A percentile compares a stretch with the other conserved stretches of the same genome.
These are phyloP conservation scores for Myxozyma kluyveri DNA, from an alignment of 805 yeast species.

Conservation along the genomic window DNA sequence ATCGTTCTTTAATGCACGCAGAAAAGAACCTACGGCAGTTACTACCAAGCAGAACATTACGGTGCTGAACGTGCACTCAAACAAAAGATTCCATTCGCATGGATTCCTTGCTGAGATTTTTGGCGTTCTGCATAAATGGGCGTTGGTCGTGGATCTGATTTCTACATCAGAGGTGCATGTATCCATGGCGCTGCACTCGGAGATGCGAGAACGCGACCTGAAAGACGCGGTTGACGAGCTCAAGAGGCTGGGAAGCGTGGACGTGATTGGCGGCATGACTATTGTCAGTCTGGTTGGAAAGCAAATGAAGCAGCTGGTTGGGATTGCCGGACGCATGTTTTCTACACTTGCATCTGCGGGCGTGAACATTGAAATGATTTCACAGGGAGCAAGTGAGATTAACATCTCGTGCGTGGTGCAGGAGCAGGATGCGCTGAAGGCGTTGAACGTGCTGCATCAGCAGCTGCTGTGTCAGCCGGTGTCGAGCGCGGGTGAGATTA, in stretches of 20 bases:
- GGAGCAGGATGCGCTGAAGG: constrained; percentile 76
- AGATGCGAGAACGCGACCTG: constrained; percentile 50
- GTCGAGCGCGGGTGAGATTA: constrained; percentile 10
- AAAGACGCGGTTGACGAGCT: constrained; percentile 74
- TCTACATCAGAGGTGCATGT: constrained; percentile 98
- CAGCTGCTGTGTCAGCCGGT: constrained; percentile 47
- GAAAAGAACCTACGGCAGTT: constrained; percentile 77
- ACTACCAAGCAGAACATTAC: constrained; percentile 91
- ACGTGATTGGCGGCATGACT: constrained; percentile 80
- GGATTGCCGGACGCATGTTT: constrained; percentile 97
- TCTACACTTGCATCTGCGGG: constrained; percentile 86
- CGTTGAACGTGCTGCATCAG: constrained; percentile 80
- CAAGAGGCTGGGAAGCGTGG: constrained; percentile 80
- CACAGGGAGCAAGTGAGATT: constrained; percentile 97
- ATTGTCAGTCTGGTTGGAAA: constrained; percentile 94
- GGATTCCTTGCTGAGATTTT: constrained; percentile 93
- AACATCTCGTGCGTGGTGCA: constrained; percentile 94
- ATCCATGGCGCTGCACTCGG: constrained; percentile 90
- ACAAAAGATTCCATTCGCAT: constrained; percentile 86
- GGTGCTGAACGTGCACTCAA: constrained; percentile 89
- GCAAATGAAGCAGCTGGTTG: constrained; percentile 94
- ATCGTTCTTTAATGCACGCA: constrained; percentile 40
- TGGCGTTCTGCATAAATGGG: constrained; percentile 75
- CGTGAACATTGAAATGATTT: constrained; percentile 95
- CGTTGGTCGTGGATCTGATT: constrained; percentile 88